These are phyloP conservation scores for Colletotrichum tanaceti DNA, from an alignment of 2,329 filamentous ascomycete genomes.

Conservation along the genomic window DNA sequence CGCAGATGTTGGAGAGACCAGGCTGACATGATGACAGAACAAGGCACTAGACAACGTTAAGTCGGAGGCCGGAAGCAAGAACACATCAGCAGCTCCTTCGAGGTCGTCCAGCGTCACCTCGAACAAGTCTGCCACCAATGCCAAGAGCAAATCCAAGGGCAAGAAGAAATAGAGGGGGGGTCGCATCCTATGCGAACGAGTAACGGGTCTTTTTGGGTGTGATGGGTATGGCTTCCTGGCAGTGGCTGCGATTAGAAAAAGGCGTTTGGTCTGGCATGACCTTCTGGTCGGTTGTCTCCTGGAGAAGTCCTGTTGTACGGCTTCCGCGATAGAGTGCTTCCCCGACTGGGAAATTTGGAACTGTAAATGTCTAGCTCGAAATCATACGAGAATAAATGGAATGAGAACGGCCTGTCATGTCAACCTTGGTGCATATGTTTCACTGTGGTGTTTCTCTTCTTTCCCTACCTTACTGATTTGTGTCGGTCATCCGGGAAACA, in stretches of 20 bases:
- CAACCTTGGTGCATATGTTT: no score
- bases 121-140: slow-evolving; percentile 65
- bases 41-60: slow-evolving; percentile 94
- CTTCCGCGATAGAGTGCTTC: slow-evolving; percentile 22
- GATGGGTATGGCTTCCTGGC: slow-evolving; percentile 17
- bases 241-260: slow-evolving; percentile 33
- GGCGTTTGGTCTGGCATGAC: slow-evolving; percentile 37
- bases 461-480: neutral
- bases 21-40: slow-evolving; percentile 69
- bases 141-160: slow-evolving; percentile 58
- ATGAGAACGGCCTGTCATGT: neutral
- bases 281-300: slow-evolving; percentile 13
- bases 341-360: slow-evolving; percentile 7
- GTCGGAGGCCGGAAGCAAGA: slow-evolving; percentile 74
- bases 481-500: no score
- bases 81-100: slow-evolving; percentile 80
- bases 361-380: slow-evolving; percentile 16
- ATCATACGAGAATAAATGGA: slow-evolving; percentile 21
- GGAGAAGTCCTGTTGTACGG: slow-evolving; percentile 6
- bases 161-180: slow-evolving; percentile 61
- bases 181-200: slow-evolving; percentile 18
- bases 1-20: slow-evolving; percentile 8
- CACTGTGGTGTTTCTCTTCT: neutral
- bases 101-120: slow-evolving; percentile 90
- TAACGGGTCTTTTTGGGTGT: slow-evolving; percentile 17